Evolutionary conservation across 805 yeast genomes (phyloP).

Genomic region (Yarrowia sp.): DNA sequence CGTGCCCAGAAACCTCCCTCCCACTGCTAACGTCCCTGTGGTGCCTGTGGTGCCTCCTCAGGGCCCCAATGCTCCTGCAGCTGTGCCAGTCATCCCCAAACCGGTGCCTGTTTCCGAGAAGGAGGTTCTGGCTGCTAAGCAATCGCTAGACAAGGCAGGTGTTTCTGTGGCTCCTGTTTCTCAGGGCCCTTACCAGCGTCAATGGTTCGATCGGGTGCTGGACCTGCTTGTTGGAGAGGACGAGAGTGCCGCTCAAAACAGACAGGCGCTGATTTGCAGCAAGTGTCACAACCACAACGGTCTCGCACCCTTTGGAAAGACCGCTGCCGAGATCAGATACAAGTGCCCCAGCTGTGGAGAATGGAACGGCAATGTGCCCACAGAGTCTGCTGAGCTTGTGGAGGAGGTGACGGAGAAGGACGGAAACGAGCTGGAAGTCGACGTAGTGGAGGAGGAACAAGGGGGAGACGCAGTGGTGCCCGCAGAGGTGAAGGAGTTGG

Average conservation of each 20-base stretch:
- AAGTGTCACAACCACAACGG: constrained; percentile 75
- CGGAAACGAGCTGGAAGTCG: not conserved
- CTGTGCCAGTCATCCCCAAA: constrained; percentile 7
- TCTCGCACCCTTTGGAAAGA: constrained; percentile 73
- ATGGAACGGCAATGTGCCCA: constrained; percentile 8
- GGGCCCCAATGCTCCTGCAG: not conserved
- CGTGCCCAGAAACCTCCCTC: not conserved
- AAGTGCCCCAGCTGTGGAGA: constrained; percentile 58
- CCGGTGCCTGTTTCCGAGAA: constrained; percentile 13
- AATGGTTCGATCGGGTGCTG: constrained; percentile 55
- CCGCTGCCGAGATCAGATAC: constrained; percentile 60
- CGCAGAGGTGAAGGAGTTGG: constrained; percentile 8
- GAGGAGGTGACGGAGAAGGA: constrained; percentile 10
- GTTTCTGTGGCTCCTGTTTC: constrained; percentile 9
- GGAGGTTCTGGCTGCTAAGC: constrained; percentile 8
- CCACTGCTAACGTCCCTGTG: not conserved
- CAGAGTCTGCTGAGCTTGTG: not conserved
- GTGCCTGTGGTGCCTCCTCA: not conserved
- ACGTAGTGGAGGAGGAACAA: not conserved
- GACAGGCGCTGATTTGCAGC: constrained; percentile 78
- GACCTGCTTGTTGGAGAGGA: constrained; percentile 64
- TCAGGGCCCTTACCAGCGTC: constrained; percentile 43
- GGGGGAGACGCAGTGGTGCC: constrained; percentile 2
- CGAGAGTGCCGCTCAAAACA: constrained; percentile 62
- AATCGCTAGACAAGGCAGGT: constrained; percentile 6